phyloP scores from a whole-genome alignment of 164 flowering plant genomes.

The Berberis vulgaris region DNA sequence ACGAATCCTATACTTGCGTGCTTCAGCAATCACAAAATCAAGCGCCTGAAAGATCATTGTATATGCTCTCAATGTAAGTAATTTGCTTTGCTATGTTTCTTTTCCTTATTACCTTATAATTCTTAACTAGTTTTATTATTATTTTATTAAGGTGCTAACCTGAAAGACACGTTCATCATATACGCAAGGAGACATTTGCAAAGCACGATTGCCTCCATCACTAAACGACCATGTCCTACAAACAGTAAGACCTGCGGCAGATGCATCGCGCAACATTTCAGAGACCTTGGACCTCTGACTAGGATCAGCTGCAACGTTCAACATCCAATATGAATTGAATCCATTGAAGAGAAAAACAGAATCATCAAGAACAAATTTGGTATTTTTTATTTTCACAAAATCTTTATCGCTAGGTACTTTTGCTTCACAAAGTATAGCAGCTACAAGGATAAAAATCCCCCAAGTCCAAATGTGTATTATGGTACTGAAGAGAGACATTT shows the following conservation, averaged over 20 bases:
- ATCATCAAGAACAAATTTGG: conserved; percentile 17
- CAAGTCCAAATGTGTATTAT: no score
- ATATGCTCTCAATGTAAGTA: neutral
- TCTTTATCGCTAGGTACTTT: conserved; percentile 5
- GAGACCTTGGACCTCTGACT: conserved; percentile 21
- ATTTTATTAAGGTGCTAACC: conserved; percentile 2
- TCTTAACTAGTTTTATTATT: neutral
- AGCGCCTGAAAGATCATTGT: conserved; percentile 13
- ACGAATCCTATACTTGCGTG: conserved; percentile 16
- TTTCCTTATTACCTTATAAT: neutral
- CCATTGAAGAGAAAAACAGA: conserved; percentile 26
- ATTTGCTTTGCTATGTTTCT: neutral
- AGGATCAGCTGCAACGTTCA: conserved; percentile 23
- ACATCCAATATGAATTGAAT: conserved; percentile 29
- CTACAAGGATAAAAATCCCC: no score
- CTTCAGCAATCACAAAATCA: conserved; percentile 25
- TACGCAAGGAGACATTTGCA: conserved; percentile 24
- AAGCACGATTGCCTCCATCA: conserved; percentile 21
- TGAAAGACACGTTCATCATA: conserved; percentile 22
- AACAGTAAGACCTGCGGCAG: conserved; percentile 19
- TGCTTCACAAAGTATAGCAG: no score
- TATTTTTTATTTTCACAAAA: conserved; percentile 13
- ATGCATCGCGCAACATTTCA: conserved; percentile 17
- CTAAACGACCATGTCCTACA: conserved; percentile 27
- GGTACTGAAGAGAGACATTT: no score